Conservation (phyloP, 2,329 filamentous ascomycete genomes). For the Beauveria sp. region DNA sequence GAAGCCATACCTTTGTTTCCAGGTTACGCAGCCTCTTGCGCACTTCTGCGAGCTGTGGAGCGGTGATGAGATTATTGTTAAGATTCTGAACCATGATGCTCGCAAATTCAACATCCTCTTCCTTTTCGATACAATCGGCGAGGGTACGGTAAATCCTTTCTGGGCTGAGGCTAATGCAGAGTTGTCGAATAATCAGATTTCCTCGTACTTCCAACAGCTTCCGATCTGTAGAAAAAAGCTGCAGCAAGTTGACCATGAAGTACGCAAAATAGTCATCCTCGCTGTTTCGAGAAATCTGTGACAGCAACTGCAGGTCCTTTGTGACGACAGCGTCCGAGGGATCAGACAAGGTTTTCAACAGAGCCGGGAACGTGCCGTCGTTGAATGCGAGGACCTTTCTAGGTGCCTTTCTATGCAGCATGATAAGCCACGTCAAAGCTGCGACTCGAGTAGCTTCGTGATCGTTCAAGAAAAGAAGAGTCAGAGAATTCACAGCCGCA, state of each 20-base stretch:
- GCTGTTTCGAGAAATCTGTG: conserved; percentile 92
- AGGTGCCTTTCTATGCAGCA: conserved; percentile 93
- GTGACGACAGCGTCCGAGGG: conserved; percentile 93
- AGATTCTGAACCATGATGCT: conserved; percentile 99
- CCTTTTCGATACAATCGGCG: conserved; percentile 93
- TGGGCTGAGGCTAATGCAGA: conserved; percentile 86
- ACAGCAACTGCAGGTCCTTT: conserved; percentile 84
- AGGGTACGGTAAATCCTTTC: conserved; percentile 94
- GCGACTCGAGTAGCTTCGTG: conserved; percentile 93
- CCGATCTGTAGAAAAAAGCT: conserved; percentile 91
- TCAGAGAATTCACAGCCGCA: conserved; percentile 87
- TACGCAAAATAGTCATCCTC: conserved; percentile 97
- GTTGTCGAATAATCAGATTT: conserved; percentile 91
- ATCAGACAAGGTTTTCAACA: conserved; percentile 93
- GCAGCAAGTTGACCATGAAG: conserved; percentile 95
- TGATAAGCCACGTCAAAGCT: conserved; percentile 91
- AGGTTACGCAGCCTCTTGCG: conserved; percentile 84
- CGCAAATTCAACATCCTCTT: conserved; percentile 96
- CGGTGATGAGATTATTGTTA: conserved; percentile 98
- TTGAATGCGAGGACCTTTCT: conserved; percentile 91
- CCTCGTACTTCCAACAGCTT: conserved; percentile 85
- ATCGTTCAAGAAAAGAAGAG: conserved; percentile 89
- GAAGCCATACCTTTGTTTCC: conserved; percentile 62
- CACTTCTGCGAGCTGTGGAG: conserved; percentile 84
- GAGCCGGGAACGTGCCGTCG: conserved; percentile 90